phyloP scores from a whole-genome alignment of 2,329 filamentous ascomycete species.

The Dendrostoma leiphaemia region DNA sequence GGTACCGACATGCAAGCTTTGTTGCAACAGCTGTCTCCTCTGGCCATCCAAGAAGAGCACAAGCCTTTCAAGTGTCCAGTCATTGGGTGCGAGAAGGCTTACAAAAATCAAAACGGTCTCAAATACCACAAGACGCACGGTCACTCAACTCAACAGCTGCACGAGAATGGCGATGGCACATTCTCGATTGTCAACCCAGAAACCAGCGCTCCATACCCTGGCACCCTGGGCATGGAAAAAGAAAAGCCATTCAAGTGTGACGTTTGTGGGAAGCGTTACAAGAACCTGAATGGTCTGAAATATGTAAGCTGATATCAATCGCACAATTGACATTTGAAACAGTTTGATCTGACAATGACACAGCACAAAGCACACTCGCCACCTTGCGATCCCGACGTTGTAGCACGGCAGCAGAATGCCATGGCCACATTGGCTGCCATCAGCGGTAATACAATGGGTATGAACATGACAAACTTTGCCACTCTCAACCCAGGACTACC shows the following conservation, averaged over 20 bases:
- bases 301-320: slow-evolving; percentile 57
- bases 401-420: slow-evolving; percentile 38
- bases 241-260: slow-evolving; percentile 99
- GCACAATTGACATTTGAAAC: background rate
- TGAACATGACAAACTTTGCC: slow-evolving; percentile 35
- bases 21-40: slow-evolving; percentile 56
- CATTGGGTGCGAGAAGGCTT: slow-evolving; percentile 97
- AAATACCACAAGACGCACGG: slow-evolving; percentile 89
- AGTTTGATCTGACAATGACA: slow-evolving; percentile 30
- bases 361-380: slow-evolving; percentile 79
- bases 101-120: slow-evolving; percentile 98
- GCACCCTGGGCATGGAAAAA: slow-evolving; percentile 99
- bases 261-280: slow-evolving; percentile 96
- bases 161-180: slow-evolving; percentile 94
- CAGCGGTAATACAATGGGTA: slow-evolving; percentile 25
- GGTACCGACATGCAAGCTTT: slow-evolving; percentile 68
- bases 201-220: slow-evolving; percentile 89
- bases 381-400: slow-evolving; percentile 81
- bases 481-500: slow-evolving; percentile 30
- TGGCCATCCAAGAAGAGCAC: slow-evolving; percentile 80
- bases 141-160: slow-evolving; percentile 93
- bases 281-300: slow-evolving; percentile 98
- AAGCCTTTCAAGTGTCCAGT: slow-evolving; percentile 98
- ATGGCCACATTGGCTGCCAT: slow-evolving; percentile 32
- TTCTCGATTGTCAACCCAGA: slow-evolving; percentile 98